Evolutionary conservation across 768 basidiomycete species (phyloP).

Genomic region (Pleurotus salmoneostramineus): DNA sequence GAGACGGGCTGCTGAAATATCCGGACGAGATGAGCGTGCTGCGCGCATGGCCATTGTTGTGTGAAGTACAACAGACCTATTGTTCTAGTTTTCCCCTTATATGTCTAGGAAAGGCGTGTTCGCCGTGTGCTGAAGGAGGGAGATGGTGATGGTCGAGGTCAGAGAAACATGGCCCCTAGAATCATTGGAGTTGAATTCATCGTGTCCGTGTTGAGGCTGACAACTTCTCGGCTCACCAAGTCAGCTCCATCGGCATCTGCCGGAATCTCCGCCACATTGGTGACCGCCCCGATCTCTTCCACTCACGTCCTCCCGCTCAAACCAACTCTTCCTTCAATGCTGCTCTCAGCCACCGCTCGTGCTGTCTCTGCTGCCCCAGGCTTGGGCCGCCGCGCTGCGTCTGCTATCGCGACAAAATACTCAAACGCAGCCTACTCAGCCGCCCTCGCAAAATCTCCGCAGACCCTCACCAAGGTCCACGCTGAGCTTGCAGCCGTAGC

Average conservation of each 20-base stretch:
- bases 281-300: conserved; percentile 1
- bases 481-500: conserved; percentile 73
- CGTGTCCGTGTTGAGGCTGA: neutral
- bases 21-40: neutral
- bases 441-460: conserved; percentile 78
- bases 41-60: conserved; percentile 4
- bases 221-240: conserved; percentile 5
- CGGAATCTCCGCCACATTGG: conserved; percentile 1
- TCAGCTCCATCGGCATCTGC: conserved; percentile 7
- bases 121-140: neutral
- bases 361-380: conserved; percentile 40
- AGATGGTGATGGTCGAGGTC: neutral
- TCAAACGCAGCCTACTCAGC: conserved; percentile 80
- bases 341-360: conserved; percentile 9
- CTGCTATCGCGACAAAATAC: conserved; percentile 77
- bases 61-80: neutral
- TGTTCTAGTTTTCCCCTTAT: neutral
- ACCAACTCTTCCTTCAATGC: conserved; percentile 11
- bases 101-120: neutral
- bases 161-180: neutral
- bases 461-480: conserved; percentile 82
- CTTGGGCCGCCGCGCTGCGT: conserved; percentile 62
- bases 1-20: neutral
- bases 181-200: neutral
- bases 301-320: neutral